Base-by-base conservation (phyloP, 768 basidiomycete genomes). In the Hemileccinum impolitum region DNA sequence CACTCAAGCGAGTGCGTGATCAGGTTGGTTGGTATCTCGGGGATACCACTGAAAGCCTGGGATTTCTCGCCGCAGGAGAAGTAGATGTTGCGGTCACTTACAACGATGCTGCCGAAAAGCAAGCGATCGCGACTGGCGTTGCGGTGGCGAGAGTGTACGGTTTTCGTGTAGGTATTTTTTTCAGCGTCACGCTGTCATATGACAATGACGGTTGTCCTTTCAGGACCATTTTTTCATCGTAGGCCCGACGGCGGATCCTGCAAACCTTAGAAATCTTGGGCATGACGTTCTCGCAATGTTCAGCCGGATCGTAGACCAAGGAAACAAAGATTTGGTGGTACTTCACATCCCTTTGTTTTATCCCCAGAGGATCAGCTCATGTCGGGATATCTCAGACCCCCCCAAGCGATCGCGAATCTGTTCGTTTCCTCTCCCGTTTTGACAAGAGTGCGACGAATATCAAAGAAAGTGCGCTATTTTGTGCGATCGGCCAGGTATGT, bases 381-480 rank as follows among this genome's bases (percentile, higher is more conserved):
- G 14, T 31, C 15, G 17, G n/a, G 38, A 26, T 5, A 31, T 31
- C 21, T 19, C 56, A 66, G 58, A 52, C 44, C 52, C 73, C 54
- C 70, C 26, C n/a, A n/a, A 51, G 64, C 55, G 55, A 58, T 30
- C 70, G 65, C 1, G 63, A 60, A 4, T 60, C 76, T 5, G 73
- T 72, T 13, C 75, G 77, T 28, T 81, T 80, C 61, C 70, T 81
- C 13, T 78, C 78, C 2, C 74, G 80, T 3, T 81, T 69, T 50
- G 80, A 82, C 53, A 81, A 80, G 54, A 77, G 77, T 45, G 79
- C 80, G 9, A 81, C 79, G 0, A 80, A 81, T 56, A 79, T 81
- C 61, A 81, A 79, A 50, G 78, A 81, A 51, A 77, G 73, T 26
- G 59, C 67, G 41, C 50, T 81, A 11, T 81, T 79, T 48, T 67